Evolutionary conservation across 164 flowering plant genomes (phyloP).

Genomic region (Nymphaea colorata): DNA sequence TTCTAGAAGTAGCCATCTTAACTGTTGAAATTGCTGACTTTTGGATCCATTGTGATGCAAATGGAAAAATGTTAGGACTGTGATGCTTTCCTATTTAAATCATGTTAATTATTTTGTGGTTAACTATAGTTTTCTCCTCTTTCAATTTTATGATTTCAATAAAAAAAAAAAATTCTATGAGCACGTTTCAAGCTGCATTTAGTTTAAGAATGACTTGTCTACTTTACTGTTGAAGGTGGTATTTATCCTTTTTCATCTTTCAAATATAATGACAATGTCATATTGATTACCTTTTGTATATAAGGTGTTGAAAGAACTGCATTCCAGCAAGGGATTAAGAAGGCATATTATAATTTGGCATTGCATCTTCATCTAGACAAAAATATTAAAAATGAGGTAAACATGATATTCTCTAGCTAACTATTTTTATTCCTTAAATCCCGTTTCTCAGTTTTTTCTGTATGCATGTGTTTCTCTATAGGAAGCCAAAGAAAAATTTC

Average conservation of each 20-base stretch:
- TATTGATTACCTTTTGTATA: not conserved
- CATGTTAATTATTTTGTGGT: not conserved
- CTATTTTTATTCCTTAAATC: not conserved
- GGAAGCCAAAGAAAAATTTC: conserved; percentile 98
- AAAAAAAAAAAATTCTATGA: not conserved
- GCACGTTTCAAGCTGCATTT: not conserved
- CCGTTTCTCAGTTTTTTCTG: not conserved
- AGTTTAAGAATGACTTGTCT: not conserved
- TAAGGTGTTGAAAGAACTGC: conserved; percentile 71
- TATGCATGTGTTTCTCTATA: conserved; percentile 9
- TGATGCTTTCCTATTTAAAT: no score
- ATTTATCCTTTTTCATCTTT: not conserved
- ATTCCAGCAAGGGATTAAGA: conserved; percentile 84
- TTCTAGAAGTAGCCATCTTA: no score
- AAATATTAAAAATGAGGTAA: conserved; percentile 91
- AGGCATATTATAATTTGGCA: conserved; percentile 89
- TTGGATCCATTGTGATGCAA: no score
- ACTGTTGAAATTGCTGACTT: no score
- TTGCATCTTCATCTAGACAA: conserved; percentile 94
- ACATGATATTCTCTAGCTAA: not conserved
- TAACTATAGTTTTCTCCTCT: not conserved
- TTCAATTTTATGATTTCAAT: not conserved
- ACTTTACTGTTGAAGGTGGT: not conserved
- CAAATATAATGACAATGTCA: not conserved
- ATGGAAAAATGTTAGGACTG: no score